Evolutionary conservation across 208 protist genomes (phyloP), one percentile per base, ranked within the genome.

Genomic region (Porcisia deanei): DNA sequence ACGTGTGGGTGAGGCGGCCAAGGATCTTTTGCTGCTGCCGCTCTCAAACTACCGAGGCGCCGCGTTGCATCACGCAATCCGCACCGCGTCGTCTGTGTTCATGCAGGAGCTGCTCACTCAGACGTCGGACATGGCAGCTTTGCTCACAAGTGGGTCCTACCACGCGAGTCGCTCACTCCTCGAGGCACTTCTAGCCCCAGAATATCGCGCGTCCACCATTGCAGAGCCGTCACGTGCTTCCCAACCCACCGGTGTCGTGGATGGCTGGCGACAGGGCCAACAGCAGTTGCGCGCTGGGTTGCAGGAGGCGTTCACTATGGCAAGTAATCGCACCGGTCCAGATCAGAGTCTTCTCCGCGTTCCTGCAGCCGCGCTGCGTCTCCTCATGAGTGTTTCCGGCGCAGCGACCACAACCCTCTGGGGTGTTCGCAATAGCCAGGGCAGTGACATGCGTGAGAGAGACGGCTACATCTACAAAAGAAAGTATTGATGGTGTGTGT

Each of bases 1-100:
- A 45, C 84, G 82, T 67, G 77, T 93, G 34, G 85, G 86, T 25
- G 66, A 82, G 53, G 88, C 88, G 39, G 82, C 86, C 34, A 71
- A 70, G 18, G 81, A 80, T 0, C 55, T 93, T 22, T 68, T 93
- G 39, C 82, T 91, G 70, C 71, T 86, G 25, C 88, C 88, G 9
- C 74, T 93, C 12, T 79, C 79, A 22, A 75, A 84, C 49, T 85
- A 88, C 65, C 79, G 77, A 30, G 71, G 75, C 57, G 73, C 68
- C n/a, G 75, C 76, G 25, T 34, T 79, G 37, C 75, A 82, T 22
- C 80, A 85, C 71, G 75, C 80, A 14, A 76, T 87, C 39, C 73
- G 71, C 39, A 83, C 80, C 45, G 83, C 83, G 9, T 79, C 80
- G 41, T 69, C 71, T n/a, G 53, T 78, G 47, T 80, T 87, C 37